A percentile compares a stretch with the other conserved stretches of the same genome.
Conservation (phyloP, 2,329 filamentous ascomycete genomes). For the Fusarium beomiforme region DNA sequence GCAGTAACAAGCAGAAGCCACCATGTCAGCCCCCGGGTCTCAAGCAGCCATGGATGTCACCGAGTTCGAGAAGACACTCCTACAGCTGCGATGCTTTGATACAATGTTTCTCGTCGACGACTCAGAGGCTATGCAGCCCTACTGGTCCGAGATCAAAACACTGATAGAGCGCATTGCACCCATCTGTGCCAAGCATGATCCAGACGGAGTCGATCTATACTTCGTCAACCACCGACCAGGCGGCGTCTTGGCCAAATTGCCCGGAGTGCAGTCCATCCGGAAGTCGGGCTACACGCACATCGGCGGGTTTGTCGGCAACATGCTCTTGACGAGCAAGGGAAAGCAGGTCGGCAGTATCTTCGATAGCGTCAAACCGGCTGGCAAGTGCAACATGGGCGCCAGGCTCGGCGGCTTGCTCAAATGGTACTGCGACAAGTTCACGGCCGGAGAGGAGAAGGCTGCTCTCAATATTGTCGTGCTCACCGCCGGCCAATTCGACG, state of each 20-base stretch:
- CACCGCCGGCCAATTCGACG: slow-evolving; percentile 13
- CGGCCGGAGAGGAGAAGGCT: slow-evolving; percentile 8
- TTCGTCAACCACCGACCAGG: slow-evolving; percentile 16
- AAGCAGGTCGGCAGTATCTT: slow-evolving; percentile 12
- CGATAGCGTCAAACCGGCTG: slow-evolving; percentile 9
- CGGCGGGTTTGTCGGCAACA: slow-evolving; percentile 5
- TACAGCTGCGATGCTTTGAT: slow-evolving; percentile 15
- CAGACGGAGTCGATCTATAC: slow-evolving; percentile 11
- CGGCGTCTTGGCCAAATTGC: slow-evolving; percentile 9
- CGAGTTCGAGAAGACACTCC: slow-evolving; percentile 13
- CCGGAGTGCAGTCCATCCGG: slow-evolving; percentile 13
- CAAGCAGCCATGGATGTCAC: not conserved
- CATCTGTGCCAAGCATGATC: slow-evolving; percentile 13
- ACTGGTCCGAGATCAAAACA: slow-evolving; percentile 18
- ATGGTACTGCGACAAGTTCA: slow-evolving; percentile 21
- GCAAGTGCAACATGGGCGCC: slow-evolving; percentile 18
- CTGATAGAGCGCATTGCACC: slow-evolving; percentile 19
- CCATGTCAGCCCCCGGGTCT: not conserved
- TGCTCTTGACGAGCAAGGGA: slow-evolving; percentile 17
- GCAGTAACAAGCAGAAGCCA: not conserved
- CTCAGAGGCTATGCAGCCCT: slow-evolving; percentile 13
- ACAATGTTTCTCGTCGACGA: slow-evolving; percentile 17
- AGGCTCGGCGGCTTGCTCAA: slow-evolving; percentile 11
- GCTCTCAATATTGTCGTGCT: slow-evolving; percentile 12
- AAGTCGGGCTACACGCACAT: slow-evolving; percentile 16